These are phyloP conservation scores for Rhodotorula sp. DNA, from an alignment of 1,284 basidiomycete species.

Conservation along the genomic window DNA sequence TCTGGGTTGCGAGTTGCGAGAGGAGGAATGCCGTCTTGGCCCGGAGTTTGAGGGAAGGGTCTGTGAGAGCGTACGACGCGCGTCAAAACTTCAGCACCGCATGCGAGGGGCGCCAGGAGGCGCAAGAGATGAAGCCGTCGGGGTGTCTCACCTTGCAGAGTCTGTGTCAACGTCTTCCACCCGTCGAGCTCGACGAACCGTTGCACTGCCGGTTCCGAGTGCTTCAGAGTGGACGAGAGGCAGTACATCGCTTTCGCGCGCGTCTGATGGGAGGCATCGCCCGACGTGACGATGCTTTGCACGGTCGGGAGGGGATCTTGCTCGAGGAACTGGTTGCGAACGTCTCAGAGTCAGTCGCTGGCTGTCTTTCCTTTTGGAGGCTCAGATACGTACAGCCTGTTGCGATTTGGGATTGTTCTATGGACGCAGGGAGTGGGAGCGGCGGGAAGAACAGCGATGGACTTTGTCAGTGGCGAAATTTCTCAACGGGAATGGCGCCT, in stretches of 20 bases:
- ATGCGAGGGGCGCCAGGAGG: neutral
- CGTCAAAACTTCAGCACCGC: too few species aligned
- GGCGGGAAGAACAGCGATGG: too few species aligned
- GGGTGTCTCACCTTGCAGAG: conserved; percentile 51
- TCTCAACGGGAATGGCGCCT: too few species aligned
- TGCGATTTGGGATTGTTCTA: conserved; percentile 92
- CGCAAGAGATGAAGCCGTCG: fast-evolving
- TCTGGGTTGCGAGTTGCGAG: conserved; percentile 69
- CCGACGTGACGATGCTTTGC: conserved; percentile 58
- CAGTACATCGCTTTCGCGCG: conserved; percentile 84
- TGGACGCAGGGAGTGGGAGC: neutral
- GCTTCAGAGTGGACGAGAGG: conserved; percentile 79
- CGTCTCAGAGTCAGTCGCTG: too few species aligned
- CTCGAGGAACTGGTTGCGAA: conserved; percentile 64
- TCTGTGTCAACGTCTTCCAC: conserved; percentile 54
- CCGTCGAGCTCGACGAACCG: conserved; percentile 63
- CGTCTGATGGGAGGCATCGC: conserved; percentile 54
- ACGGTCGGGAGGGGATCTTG: conserved; percentile 66
- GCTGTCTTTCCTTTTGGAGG: neutral
- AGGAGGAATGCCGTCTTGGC: conserved; percentile 84
- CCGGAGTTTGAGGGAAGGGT: conserved; percentile 73
- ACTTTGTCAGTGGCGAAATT: too few species aligned
- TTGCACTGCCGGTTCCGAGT: conserved; percentile 67
- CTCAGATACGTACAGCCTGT: conserved; percentile 61
- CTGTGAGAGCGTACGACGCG: conserved; percentile 48